Base-by-base conservation (phyloP, 1,284 basidiomycete species). In the Coriolopsis trogii region DNA sequence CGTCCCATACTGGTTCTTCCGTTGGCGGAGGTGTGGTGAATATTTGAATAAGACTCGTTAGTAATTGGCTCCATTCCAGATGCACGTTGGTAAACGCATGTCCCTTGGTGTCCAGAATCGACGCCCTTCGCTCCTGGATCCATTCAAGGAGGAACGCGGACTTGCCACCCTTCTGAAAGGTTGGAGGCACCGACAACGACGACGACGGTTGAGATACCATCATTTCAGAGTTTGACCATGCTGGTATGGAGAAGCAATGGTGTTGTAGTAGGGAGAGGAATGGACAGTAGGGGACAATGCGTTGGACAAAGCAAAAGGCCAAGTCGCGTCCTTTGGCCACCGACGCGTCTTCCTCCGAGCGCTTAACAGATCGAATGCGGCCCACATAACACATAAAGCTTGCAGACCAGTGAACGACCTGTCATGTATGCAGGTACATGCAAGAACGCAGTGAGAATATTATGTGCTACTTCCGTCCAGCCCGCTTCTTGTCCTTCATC, bases 401-500 rank as follows among this genome's bases (percentile, higher is more conserved):
- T n/a, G n/a, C n/a, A n/a, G n/a, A n/a, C n/a, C n/a, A n/a, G n/a
- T n/a, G n/a, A n/a, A n/a, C n/a, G n/a, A n/a, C n/a, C n/a, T n/a
- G n/a, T n/a, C n/a, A n/a, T n/a, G n/a, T n/a, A n/a, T n/a, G n/a
- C n/a, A n/a, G n/a, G n/a, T n/a, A 28, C 36, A 24, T 15, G 15
- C 38, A 26, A 13, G 12, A 23, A 13, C 15, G 12, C 16, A 16
- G 9, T 16, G 9, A 37, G n/a, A 16, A 23, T 18, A 41, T 16
- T 18, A 10, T 1, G 16, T 12, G 18, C 49, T 70, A 89, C 68
- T 85, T 89, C 59, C 82, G 78, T 41, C 88, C 91, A 23, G 89
- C 77, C 51, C 91, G 76, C 66, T 81, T 82, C 73, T 90, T 94
- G 51, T 89, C 89, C 64, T 77, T 85, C 45, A 72, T 70, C 73